Evolutionary conservation across 805 yeast genomes (phyloP).

Genomic region (Tetrapisispora fleetii): DNA sequence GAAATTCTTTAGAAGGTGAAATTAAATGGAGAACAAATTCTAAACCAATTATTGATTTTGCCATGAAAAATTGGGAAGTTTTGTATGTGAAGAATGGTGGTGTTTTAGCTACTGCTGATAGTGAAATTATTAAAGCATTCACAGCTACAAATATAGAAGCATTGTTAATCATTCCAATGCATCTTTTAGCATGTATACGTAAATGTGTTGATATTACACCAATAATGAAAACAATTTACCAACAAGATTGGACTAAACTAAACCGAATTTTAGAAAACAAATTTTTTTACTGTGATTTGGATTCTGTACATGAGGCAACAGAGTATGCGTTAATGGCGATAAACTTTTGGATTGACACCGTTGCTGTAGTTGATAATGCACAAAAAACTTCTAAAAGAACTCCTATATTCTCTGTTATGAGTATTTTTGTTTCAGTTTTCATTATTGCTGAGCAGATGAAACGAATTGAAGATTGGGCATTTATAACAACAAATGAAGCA

Average conservation of each 20-base stretch:
- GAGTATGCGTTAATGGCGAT: conserved; percentile 48
- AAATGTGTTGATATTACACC: conserved; percentile 54
- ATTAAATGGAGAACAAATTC: conserved; percentile 58
- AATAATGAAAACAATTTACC: conserved; percentile 49
- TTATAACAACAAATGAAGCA: conserved; percentile 29
- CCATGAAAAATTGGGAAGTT: conserved; percentile 61
- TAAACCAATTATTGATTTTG: conserved; percentile 46
- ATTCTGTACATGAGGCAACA: conserved; percentile 55
- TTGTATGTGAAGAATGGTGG: conserved; percentile 57
- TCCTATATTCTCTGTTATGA: conserved; percentile 66
- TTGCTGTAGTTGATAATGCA: conserved; percentile 50
- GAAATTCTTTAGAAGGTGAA: conserved; percentile 36
- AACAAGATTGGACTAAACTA: conserved; percentile 62
- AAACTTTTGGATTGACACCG: conserved; percentile 62
- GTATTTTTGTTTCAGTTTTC: conserved; percentile 48
- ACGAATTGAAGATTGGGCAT: conserved; percentile 41
- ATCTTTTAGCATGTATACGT: conserved; percentile 57
- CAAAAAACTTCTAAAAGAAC: conserved; percentile 61
- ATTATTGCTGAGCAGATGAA: conserved; percentile 52
- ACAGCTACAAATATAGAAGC: conserved; percentile 46
- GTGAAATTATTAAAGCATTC: conserved; percentile 24
- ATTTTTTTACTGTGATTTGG: conserved; percentile 41
- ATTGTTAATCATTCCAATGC: conserved; percentile 56
- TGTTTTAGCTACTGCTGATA: conserved; percentile 39
- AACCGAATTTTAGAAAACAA: conserved; percentile 37